These are phyloP conservation scores for Diutina sp. DNA, from an alignment of 1,139 yeast genomes.

Conservation along the genomic window DNA sequence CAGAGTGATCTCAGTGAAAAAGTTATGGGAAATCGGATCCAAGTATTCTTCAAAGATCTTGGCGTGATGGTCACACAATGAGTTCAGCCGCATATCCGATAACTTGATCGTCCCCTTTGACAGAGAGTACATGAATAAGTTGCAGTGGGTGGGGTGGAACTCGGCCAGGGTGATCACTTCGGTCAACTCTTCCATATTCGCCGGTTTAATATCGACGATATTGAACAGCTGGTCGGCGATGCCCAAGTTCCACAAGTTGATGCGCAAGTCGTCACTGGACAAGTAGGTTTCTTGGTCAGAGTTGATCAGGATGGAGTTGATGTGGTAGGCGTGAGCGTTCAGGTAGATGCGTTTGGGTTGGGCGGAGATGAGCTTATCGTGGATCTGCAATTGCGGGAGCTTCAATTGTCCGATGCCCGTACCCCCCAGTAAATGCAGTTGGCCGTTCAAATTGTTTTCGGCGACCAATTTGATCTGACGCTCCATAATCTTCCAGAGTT, in stretches of 20 bases:
- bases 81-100: constrained; percentile 94
- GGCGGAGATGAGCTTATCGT: constrained; percentile 91
- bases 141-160: constrained; percentile 89
- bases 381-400: constrained; percentile 79
- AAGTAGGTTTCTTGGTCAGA: constrained; percentile 94
- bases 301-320: constrained; percentile 88
- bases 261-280: constrained; percentile 87
- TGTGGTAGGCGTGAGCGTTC: constrained; percentile 97
- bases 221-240: constrained; percentile 93
- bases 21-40: constrained; percentile 88
- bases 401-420: constrained; percentile 30
- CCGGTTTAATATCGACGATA: constrained; percentile 95
- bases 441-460: constrained; percentile 56
- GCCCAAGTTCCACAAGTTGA: constrained; percentile 91
- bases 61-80: constrained; percentile 84
- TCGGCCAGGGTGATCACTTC: constrained; percentile 98
- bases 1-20: constrained; percentile 94
- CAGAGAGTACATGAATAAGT: constrained; percentile 91
- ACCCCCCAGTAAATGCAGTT: constrained; percentile 7
- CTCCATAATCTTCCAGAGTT: constrained; percentile 92
- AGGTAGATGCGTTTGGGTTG: constrained; percentile 86
- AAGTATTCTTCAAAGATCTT: constrained; percentile 85
- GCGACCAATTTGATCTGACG: constrained; percentile 85
- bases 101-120: constrained; percentile 92
- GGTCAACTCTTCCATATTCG: constrained; percentile 96